phyloP scores from a whole-genome alignment of 169 alveolate species.

The Pseudocohnilembus persalinus region DNA sequence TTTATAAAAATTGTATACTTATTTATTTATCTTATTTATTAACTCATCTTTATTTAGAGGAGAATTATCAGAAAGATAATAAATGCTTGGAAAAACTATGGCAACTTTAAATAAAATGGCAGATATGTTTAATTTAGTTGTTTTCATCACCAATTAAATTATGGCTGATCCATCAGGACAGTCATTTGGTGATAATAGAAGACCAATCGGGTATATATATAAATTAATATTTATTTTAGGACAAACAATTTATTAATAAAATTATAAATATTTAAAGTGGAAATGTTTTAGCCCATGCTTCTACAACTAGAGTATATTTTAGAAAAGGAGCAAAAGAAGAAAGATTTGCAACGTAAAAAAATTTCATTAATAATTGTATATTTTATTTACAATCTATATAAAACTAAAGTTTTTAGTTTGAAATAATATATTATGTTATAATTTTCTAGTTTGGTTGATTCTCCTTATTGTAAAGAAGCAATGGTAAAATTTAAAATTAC shows the following conservation, averaged over 20 bases:
- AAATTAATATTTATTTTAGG: too few relatives aligned
- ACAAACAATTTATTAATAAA: too few relatives aligned
- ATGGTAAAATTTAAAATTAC: neutral
- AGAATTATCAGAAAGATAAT: slow-evolving; percentile 98
- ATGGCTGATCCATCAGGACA: slow-evolving; percentile 93
- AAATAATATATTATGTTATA: too few relatives aligned
- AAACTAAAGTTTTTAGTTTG: neutral
- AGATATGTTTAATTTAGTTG: slow-evolving; percentile 95
- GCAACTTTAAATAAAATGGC: slow-evolving; percentile 92
- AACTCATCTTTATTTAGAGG: slow-evolving; percentile 78
- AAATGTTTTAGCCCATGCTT: slow-evolving; percentile 98
- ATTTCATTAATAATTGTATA: neutral
- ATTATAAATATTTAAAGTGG: slow-evolving; percentile 78
- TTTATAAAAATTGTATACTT: neutral
- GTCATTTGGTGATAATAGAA: slow-evolving; percentile 87
- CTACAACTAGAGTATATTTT: slow-evolving; percentile 92
- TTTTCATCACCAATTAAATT: slow-evolving; percentile 95
- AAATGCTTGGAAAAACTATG: slow-evolving; percentile 94
- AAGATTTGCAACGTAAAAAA: neutral
- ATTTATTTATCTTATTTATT: too few relatives aligned
- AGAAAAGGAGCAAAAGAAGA: slow-evolving; percentile 69
- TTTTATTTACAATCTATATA: too few relatives aligned
- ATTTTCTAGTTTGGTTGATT: neutral
- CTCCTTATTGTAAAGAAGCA: neutral
- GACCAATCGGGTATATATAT: slow-evolving; percentile 88